These are phyloP conservation scores for Rhizopus delemar DNA, from an alignment of 371 early-diverging fungal species.

Conservation along the genomic window DNA sequence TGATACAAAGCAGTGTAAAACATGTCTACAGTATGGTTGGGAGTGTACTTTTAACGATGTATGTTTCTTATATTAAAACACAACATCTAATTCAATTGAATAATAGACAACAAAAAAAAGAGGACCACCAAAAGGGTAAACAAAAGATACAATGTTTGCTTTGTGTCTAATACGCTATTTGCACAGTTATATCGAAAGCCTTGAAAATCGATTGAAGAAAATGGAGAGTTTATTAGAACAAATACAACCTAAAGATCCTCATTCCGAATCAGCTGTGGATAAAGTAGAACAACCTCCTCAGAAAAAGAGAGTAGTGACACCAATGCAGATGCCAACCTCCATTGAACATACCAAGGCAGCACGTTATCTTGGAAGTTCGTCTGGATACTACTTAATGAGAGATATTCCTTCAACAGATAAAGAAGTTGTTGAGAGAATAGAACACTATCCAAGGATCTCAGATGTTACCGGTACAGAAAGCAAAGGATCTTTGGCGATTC, in stretches of 20 bases:
- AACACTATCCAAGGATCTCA: constrained; percentile 1
- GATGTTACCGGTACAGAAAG: constrained; percentile 1
- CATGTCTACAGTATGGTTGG: constrained; percentile 49
- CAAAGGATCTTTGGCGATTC: constrained; percentile 11
- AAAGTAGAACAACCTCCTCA: constrained; percentile 3
- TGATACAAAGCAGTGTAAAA: constrained; percentile 32
- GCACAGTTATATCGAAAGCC: constrained; percentile 46
- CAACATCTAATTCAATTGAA: not conserved
- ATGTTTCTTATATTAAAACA: constrained; percentile 12
- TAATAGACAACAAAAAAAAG: constrained; percentile 30
- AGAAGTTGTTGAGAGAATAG: constrained; percentile 8
- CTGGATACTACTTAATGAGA: constrained; percentile 27
- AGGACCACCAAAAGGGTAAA: constrained; percentile 41
- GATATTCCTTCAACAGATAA: constrained; percentile 21
- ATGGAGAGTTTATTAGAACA: constrained; percentile 44
- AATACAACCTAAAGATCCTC: constrained; percentile 18
- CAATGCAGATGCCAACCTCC: constrained; percentile 8
- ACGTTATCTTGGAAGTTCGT: constrained; percentile 28
- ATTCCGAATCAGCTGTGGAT: constrained; percentile 8
- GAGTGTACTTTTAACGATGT: constrained; percentile 54
- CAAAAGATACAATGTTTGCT: constrained; percentile 1
- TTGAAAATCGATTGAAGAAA: constrained; percentile 41
- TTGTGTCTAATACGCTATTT: not conserved
- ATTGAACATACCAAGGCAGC: constrained; percentile 19
- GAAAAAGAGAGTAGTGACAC: not conserved